Conservation (phyloP, 78 protist species). For the Parvularia atlantis region DNA sequence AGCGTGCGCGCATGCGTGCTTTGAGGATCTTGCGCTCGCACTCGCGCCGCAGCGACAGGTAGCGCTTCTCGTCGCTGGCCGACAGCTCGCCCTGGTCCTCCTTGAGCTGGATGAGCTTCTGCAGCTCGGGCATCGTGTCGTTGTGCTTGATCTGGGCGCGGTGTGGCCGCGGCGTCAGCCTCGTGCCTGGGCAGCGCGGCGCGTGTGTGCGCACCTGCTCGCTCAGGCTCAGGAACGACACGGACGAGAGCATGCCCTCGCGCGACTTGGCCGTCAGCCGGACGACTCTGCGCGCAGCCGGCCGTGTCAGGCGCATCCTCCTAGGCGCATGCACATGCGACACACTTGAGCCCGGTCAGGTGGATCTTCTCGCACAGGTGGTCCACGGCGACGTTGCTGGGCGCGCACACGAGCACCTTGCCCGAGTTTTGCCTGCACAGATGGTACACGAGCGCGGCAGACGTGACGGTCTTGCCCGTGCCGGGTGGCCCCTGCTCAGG, state of each 20-base stretch:
- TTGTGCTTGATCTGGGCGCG: too few species aligned
- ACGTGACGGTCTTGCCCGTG: conserved; percentile 96
- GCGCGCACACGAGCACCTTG: conserved; percentile 95
- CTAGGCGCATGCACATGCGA: background rate
- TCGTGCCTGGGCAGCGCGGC: background rate
- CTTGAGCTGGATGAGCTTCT: conserved; percentile 72
- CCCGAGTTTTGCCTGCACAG: conserved; percentile 27
- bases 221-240: conserved; percentile 90
- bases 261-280: conserved; percentile 91
- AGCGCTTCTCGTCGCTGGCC: conserved; percentile 52
- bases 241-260: conserved; percentile 80
- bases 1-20: background rate
- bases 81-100: conserved; percentile 58
- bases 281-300: conserved; percentile 57
- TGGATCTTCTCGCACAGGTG: conserved; percentile 91
- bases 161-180: too few species aligned
- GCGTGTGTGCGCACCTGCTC: conserved; percentile 68
- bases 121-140: conserved; percentile 70
- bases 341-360: conserved; percentile 78
- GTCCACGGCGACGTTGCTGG: conserved; percentile 98
- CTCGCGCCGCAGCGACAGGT: conserved; percentile 12
- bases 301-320: background rate
- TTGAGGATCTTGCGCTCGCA: conserved; percentile 77
- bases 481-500: conserved; percentile 69
- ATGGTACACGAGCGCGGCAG: conserved; percentile 94